These are phyloP conservation scores for Tetrahymena thermophila DNA, from an alignment of 73 alveolate genomes.

Conservation along the genomic window DNA sequence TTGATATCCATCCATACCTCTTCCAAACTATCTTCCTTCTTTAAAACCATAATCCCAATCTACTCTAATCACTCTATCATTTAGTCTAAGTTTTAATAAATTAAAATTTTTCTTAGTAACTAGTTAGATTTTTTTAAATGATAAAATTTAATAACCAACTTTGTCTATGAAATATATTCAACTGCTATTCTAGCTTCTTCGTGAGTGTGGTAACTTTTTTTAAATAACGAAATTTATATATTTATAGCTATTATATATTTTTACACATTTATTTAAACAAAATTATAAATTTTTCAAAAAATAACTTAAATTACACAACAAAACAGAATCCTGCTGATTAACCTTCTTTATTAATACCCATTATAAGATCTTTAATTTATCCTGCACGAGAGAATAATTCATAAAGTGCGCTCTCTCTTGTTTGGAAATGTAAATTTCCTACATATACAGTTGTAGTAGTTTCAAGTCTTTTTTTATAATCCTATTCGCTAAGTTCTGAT, in stretches of 20 bases:
- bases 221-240: background rate
- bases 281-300: background rate
- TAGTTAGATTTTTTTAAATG: background rate
- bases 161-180: conserved; percentile 19
- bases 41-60: conserved; percentile 98
- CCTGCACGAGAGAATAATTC: conserved; percentile 92
- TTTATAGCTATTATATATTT: background rate
- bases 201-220: background rate
- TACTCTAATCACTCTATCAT: conserved; percentile 92
- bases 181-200: conserved; percentile 73
- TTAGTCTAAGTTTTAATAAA: conserved; percentile 42
- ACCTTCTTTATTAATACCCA: conserved; percentile 40
- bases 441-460: conserved; percentile 90
- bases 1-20: conserved; percentile 94
- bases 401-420: conserved; percentile 92
- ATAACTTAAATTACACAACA: conserved; percentile 82
- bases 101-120: background rate
- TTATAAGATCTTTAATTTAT: conserved; percentile 65
- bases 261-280: background rate
- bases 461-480: conserved; percentile 65
- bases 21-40: conserved; percentile 96
- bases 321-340: conserved; percentile 96
- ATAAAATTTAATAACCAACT: background rate
- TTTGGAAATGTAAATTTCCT: conserved; percentile 96
- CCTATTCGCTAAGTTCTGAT: conserved; percentile 58